Evolutionary conservation across 345 rosid genomes (phyloP).

Genomic region (Triadica sebifera): DNA sequence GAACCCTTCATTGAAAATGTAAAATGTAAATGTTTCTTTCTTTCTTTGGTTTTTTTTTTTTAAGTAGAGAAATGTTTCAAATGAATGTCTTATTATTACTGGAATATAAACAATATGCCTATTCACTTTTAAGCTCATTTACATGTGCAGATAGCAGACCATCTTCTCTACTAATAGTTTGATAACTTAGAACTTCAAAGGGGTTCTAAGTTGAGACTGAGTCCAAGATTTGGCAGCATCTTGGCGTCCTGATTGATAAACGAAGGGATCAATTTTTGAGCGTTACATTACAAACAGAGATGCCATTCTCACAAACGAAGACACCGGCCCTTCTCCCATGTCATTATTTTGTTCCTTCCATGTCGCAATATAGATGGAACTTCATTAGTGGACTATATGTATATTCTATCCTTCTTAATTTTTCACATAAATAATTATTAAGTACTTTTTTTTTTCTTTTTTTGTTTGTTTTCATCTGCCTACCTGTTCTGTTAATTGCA

Average conservation of each 20-base stretch:
- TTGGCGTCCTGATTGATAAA: neutral
- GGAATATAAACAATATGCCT: neutral
- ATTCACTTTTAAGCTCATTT: neutral
- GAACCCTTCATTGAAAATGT: neutral
- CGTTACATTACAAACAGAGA: constrained; percentile 8
- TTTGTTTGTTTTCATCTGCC: neutral
- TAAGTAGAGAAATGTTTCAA: no score
- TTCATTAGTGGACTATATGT: constrained; percentile 1
- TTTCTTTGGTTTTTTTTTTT: no score
- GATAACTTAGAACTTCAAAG: neutral
- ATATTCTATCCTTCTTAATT: no score
- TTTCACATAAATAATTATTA: neutral
- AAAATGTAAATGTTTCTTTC: neutral
- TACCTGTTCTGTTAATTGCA: neutral
- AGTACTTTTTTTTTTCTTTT: neutral
- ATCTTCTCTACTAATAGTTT: neutral
- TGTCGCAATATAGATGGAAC: neutral
- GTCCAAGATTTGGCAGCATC: neutral
- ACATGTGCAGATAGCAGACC: neutral
- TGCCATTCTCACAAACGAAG: neutral
- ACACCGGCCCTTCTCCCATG: neutral
- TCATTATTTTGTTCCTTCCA: neutral
- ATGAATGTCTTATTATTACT: no score
- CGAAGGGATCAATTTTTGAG: neutral
- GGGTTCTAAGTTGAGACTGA: neutral